Evolutionary conservation across 495 filamentous ascomycete species (phyloP).

Genomic region (Baudoinia panamericana): DNA sequence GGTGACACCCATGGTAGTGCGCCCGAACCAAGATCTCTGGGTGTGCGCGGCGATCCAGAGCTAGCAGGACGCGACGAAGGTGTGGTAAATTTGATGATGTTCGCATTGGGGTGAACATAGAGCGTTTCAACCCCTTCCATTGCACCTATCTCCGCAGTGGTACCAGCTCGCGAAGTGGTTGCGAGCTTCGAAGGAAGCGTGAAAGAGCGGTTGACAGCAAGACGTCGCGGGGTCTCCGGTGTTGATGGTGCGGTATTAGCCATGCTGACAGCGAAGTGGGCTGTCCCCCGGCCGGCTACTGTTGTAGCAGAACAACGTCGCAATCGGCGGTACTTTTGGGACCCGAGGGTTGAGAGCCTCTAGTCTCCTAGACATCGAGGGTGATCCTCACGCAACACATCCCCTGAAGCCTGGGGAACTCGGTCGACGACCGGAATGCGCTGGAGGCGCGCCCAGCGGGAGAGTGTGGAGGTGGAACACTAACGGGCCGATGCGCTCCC

Average conservation of each 20-base stretch:
- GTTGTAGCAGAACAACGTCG: no score
- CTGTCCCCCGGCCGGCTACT: no score
- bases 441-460: no score
- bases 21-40: slow-evolving; percentile 22
- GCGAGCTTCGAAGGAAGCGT: slow-evolving; percentile 43
- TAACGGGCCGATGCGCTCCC: no score
- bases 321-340: neutral
- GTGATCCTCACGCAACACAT: no score
- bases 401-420: no score
- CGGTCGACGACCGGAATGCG: no score
- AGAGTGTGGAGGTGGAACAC: no score
- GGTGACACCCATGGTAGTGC: slow-evolving; percentile 62
- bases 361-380: no score
- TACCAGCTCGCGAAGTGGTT: neutral
- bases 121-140: slow-evolving; percentile 50
- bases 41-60: slow-evolving; percentile 21
- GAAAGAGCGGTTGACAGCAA: slow-evolving; percentile 40
- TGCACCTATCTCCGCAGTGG: slow-evolving; percentile 10
- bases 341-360: no score
- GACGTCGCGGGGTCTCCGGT: slow-evolving; percentile 23
- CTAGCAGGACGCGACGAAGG: slow-evolving; percentile 14
- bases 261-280: no score
- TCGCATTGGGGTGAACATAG: slow-evolving; percentile 36
- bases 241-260: slow-evolving; percentile 13
- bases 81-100: slow-evolving; percentile 35